Conservation (phyloP, 2,329 filamentous ascomycete genomes). For the Neofusicoccum umdonicola region DNA sequence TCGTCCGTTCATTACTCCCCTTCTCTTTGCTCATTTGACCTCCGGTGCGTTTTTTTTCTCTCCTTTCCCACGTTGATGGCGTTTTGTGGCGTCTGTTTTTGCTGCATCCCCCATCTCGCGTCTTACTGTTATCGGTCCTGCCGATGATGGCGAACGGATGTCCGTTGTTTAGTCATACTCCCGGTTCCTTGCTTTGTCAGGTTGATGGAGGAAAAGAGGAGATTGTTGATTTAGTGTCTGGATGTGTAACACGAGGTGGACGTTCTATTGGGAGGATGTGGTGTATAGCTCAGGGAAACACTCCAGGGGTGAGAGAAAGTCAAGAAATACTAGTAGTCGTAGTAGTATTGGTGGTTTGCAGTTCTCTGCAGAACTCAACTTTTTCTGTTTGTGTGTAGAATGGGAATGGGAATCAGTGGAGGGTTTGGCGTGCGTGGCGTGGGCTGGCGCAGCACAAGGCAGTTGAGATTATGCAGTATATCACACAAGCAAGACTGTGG, state of each 20-base stretch:
- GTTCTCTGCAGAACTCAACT: background rate
- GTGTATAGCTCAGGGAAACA: background rate
- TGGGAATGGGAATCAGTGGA: background rate
- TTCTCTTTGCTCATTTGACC: background rate
- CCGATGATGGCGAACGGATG: background rate
- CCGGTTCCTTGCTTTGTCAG: background rate
- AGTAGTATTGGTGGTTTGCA: background rate
- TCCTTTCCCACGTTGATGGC: background rate
- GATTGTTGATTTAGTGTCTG: background rate
- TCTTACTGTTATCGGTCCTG: background rate
- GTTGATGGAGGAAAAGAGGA: background rate
- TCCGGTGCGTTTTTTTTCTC: background rate
- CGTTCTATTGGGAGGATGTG: background rate
- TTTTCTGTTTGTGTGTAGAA: background rate
- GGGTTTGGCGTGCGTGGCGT: background rate
- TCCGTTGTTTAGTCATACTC: background rate
- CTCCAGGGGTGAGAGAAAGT: background rate
- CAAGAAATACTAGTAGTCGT: conserved; percentile 2
- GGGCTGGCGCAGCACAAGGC: background rate
- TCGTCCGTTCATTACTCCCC: background rate
- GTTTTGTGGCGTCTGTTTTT: background rate
- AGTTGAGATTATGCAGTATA: background rate
- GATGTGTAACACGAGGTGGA: background rate
- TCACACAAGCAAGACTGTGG: background rate
- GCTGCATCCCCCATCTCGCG: background rate